phyloP scores from a whole-genome alignment of 2,329 filamentous ascomycete genomes.

The Rutstroemia sp. region DNA sequence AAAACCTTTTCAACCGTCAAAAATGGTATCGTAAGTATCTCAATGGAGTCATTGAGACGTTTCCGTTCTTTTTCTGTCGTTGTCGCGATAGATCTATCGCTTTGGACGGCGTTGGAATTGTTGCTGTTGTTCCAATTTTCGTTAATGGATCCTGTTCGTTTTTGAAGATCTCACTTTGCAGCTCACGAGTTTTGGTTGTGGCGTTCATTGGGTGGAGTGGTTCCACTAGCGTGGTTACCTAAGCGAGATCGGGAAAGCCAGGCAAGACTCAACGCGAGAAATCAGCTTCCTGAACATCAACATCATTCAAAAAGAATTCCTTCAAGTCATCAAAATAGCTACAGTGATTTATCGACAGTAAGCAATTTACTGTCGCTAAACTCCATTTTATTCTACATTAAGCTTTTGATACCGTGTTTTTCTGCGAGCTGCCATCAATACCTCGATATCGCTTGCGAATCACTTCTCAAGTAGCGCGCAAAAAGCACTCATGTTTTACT shows the following conservation, averaged over 20 bases:
- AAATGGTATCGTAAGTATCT: background rate
- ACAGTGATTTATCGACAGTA: background rate
- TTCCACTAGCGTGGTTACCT: background rate
- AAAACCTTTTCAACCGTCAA: background rate
- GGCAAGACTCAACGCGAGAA: slow-evolving; percentile 6
- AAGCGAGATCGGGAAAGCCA: slow-evolving; percentile 7
- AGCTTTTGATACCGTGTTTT: background rate
- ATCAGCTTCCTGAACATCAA: slow-evolving; percentile 5
- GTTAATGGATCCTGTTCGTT: background rate
- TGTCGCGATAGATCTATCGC: background rate
- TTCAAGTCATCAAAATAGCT: slow-evolving; percentile 2
- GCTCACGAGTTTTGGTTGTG: background rate
- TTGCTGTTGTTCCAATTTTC: background rate
- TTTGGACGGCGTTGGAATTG: background rate
- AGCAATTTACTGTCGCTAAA: background rate
- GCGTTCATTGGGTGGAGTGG: background rate
- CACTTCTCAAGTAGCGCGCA: background rate
- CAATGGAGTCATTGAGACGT: background rate
- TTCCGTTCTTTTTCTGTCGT: background rate
- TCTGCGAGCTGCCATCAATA: background rate
- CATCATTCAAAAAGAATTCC: background rate
- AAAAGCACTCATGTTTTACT: slow-evolving; percentile 8
- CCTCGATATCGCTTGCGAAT: background rate
- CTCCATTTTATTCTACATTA: background rate
- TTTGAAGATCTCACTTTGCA: background rate